phyloP scores from a whole-genome alignment of 2,329 filamentous ascomycete species.

The Alternaria metachromatica region DNA sequence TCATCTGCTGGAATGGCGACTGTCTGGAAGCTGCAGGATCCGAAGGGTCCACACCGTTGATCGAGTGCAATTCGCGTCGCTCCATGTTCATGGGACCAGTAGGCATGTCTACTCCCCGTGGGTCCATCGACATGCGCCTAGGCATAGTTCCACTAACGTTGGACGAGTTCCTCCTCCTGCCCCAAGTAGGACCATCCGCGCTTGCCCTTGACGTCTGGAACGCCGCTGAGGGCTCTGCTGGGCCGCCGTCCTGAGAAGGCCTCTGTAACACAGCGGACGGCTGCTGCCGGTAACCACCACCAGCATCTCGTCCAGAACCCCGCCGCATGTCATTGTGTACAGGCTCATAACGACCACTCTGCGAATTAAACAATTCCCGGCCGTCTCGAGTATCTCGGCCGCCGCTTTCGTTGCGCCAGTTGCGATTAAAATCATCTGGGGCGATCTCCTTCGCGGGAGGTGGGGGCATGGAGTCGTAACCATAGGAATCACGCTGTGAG shows the following conservation, averaged over 20 bases:
- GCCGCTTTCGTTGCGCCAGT: conserved; percentile 76
- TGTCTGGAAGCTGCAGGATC: conserved; percentile 32
- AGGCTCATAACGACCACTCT: conserved; percentile 90
- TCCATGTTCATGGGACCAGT: conserved; percentile 34
- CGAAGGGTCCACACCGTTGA: conserved; percentile 35
- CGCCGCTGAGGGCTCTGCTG: conserved; percentile 82
- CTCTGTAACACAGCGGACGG: conserved; percentile 81
- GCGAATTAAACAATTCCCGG: conserved; percentile 87
- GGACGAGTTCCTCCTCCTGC: conserved; percentile 82
- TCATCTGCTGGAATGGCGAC: conserved; percentile 28
- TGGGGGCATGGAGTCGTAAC: conserved; percentile 61
- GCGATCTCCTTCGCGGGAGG: conserved; percentile 80
- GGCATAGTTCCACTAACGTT: conserved; percentile 87
- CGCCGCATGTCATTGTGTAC: conserved; percentile 74
- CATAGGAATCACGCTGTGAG: conserved; percentile 62
- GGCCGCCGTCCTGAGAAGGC: conserved; percentile 66
- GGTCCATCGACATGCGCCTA: conserved; percentile 66
- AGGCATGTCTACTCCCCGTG: conserved; percentile 51
- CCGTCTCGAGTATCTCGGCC: conserved; percentile 63
- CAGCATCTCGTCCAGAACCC: conserved; percentile 66
- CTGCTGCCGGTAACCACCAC: conserved; percentile 71
- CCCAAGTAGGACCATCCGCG: conserved; percentile 68
- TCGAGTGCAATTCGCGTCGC: conserved; percentile 39
- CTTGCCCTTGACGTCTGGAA: conserved; percentile 82
- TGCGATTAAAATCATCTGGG: conserved; percentile 89